These are phyloP conservation scores for Teratosphaeria gauchensis DNA, from an alignment of 2,329 filamentous ascomycete genomes.

Conservation along the genomic window DNA sequence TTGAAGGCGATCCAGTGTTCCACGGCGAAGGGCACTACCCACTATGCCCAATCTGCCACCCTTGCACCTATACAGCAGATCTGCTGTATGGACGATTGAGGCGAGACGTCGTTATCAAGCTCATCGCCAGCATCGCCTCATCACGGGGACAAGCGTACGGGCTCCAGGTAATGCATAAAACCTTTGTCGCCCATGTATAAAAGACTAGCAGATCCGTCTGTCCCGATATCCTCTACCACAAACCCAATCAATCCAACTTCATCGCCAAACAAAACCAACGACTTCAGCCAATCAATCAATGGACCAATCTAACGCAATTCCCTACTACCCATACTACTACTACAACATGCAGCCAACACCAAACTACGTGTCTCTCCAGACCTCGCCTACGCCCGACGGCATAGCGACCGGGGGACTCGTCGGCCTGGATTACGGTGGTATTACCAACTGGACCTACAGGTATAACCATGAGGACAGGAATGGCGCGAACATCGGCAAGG, in stretches of 20 bases:
- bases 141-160: not conserved
- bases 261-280: not conserved
- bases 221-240: not conserved
- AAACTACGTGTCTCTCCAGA: not conserved
- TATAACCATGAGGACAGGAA: not conserved
- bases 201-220: not conserved
- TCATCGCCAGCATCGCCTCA: not conserved
- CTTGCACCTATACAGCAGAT: not conserved
- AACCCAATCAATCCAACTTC: not conserved
- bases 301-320: not conserved
- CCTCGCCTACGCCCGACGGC: not conserved
- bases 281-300: not conserved
- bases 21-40: not conserved
- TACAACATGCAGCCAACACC: not conserved
- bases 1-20: not conserved
- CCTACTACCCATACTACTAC: not conserved
- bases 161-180: not conserved
- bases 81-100: not conserved
- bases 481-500: not conserved
- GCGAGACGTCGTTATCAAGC: not conserved
- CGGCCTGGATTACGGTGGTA: not conserved
- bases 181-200: not conserved
- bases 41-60: not conserved
- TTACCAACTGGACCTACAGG: not conserved
- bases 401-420: not conserved